These are phyloP conservation scores for Litsea cubeba DNA, from an alignment of 164 flowering plant genomes.

Conservation along the genomic window DNA sequence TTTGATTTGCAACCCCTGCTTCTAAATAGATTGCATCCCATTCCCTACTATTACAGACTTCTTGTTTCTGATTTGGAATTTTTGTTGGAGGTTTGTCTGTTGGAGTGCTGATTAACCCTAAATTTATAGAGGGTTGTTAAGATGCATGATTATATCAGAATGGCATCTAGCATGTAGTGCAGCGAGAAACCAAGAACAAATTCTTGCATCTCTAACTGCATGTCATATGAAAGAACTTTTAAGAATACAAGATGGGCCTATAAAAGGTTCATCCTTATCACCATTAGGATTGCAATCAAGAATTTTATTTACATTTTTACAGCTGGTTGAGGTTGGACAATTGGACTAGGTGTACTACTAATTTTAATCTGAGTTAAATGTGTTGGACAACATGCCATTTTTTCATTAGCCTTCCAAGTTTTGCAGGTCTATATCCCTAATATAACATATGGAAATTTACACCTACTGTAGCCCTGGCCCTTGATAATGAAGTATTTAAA, in stretches of 20 bases:
- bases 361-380: background rate
- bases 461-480: constrained; percentile 20
- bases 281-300: background rate
- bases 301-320: background rate
- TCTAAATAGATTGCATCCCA: background rate
- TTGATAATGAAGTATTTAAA: constrained; percentile 7
- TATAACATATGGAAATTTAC: constrained; percentile 20
- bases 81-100: background rate
- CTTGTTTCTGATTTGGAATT: background rate
- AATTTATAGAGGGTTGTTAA: background rate
- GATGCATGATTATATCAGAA: background rate
- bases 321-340: background rate
- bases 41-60: background rate
- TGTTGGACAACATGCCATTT: background rate
- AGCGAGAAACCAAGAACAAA: background rate
- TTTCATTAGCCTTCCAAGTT: constrained; percentile 27
- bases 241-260: constrained; percentile 2
- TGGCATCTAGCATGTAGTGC: background rate
- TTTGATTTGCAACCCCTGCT: background rate
- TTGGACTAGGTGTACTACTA: background rate
- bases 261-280: constrained; percentile 5
- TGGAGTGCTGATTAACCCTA: background rate
- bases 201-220: background rate
- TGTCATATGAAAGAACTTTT: background rate
- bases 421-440: constrained; percentile 35